Percentiles rank a stretch among this genome's conserved stretches.
Evolutionary conservation across 495 filamentous ascomycete species (phyloP).

Genomic region (Hyaloscypha hepaticicola): DNA sequence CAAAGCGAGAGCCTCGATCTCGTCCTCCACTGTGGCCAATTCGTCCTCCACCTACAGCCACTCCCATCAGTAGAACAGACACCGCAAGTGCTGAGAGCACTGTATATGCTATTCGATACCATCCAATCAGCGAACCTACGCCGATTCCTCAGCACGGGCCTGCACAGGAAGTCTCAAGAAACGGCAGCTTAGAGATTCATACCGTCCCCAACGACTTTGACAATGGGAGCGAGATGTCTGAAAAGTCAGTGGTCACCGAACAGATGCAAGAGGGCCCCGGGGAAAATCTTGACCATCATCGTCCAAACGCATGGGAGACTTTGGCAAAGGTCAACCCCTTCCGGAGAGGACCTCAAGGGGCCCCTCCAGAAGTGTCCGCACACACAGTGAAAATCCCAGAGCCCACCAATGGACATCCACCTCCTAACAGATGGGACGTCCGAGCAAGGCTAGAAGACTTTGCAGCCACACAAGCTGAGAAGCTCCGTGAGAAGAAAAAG

Average conservation of each 20-base stretch:
- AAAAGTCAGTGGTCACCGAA: conserved; percentile 13
- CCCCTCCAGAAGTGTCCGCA: conserved; percentile 33
- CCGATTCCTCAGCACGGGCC: conserved; percentile 34
- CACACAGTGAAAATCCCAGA: conserved; percentile 14
- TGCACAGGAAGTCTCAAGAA: conserved; percentile 4
- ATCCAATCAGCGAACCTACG: conserved; percentile 71
- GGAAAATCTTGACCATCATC: background rate
- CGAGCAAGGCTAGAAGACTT: conserved; percentile 22
- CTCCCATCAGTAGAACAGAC: conserved; percentile 33
- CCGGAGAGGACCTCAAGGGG: conserved; percentile 21
- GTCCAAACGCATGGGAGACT: conserved; percentile 20
- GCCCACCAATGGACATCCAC: conserved; percentile 32
- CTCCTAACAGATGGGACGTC: conserved; percentile 24
- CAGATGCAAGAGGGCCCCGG: conserved; percentile 15
- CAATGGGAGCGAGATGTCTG: conserved; percentile 36
- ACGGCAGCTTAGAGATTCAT: conserved; percentile 19
- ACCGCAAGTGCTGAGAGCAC: conserved; percentile 69
- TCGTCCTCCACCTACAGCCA: conserved; percentile 28
- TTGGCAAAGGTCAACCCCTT: conserved; percentile 36
- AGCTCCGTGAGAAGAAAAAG: conserved; percentile 30
- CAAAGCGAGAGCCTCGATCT: conserved; percentile 12
- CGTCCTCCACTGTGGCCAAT: conserved; percentile 31
- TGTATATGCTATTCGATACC: conserved; percentile 80
- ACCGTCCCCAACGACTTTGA: background rate
- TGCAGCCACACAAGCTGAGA: conserved; percentile 36